A percentile compares a stretch with the other conserved stretches of the same genome.
Evolutionary conservation across 2,329 filamentous ascomycete genomes (phyloP).

Genomic region (Elsinoe perseae): DNA sequence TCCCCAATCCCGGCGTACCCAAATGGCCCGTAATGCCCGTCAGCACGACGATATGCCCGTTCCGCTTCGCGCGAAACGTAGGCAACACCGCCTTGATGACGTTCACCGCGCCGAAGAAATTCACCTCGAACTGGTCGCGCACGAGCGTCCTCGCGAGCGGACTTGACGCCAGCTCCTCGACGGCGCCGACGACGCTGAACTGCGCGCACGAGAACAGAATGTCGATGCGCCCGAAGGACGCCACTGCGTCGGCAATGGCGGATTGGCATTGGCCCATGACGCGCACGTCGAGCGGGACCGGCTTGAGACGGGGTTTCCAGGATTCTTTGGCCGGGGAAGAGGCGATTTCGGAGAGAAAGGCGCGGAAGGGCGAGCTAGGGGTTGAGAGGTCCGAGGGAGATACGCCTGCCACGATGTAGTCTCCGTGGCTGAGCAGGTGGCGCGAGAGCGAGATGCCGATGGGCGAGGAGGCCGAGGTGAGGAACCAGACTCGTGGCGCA

Average conservation of each 20-base stretch:
- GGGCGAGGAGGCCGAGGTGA: constrained; percentile 79
- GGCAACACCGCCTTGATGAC: constrained; percentile 86
- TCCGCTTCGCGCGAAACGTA: constrained; percentile 67
- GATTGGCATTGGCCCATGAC: constrained; percentile 67
- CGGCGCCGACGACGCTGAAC: constrained; percentile 80
- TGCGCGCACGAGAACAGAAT: constrained; percentile 84
- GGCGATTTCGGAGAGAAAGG: constrained; percentile 57
- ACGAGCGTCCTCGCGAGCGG: constrained; percentile 68
- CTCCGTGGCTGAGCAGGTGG: constrained; percentile 79
- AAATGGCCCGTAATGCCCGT: constrained; percentile 88
- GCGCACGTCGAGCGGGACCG: constrained; percentile 53
- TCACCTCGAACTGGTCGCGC: constrained; percentile 84
- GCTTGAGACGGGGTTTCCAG: constrained; percentile 69
- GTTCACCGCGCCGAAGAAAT: constrained; percentile 94
- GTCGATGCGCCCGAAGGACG: constrained; percentile 78
- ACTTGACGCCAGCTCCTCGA: constrained; percentile 77
- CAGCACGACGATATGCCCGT: constrained; percentile 82
- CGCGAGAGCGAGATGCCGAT: constrained; percentile 75
- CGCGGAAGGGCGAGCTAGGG: constrained; percentile 70
- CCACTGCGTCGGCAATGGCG: constrained; percentile 77
- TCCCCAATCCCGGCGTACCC: constrained; percentile 80
- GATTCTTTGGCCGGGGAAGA: constrained; percentile 50
- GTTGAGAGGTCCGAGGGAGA: constrained; percentile 67
- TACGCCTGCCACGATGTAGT: constrained; percentile 80
- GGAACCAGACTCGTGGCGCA: constrained; percentile 79